Base-by-base conservation (phyloP, 2,329 filamentous ascomycete genomes). In the Hansfordia pulvinata region DNA sequence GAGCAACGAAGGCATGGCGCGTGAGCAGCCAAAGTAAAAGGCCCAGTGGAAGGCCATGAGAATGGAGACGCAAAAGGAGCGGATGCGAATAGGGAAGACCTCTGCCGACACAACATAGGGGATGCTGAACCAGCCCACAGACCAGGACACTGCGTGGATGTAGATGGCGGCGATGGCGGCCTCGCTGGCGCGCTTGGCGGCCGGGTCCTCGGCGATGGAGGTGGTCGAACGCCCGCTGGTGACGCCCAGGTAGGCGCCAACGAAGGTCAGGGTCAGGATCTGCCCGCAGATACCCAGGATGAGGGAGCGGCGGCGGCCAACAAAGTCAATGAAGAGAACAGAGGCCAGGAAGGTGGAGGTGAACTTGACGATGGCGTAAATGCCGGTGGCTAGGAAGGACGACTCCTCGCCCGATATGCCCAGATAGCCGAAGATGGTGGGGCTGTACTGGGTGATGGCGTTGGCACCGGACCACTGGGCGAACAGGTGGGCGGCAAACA, bases 101-200 rank as follows among this genome's bases (percentile, higher is more conserved):
- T 62, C 57, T 1, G 57, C 52, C 3, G 50, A 54, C n/a, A 61
- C 46, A 3, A 60, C 39, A 27, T 62, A 61, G 4, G 56, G 55
- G 10, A 60, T 54, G 0, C 46, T 49, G 32, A 60, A 60, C 54
- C 54, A 62, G 1, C 58, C 57, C n/a, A 62, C 52, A 0, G 54
- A 56, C 54, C 55, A 61, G 1, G 50, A 56, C 5, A 58, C 40
- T 7, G 56, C 57, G 10, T 52, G 50, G 12, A 61, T 26, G 34
- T 58, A 62, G 4, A 62, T 59, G 16, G 52, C 49, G 0, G 51
- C 52, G 17, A 61, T 58, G 1, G 55, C 53, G 2, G 44, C 54
- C 1, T 47, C 49, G 25, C 44, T 49, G 2, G 53, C 54, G 6
- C 39, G 33, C 26, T 48, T 43, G 0, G 41, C 25, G 4, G 38